Evolutionary conservation across 441 rosid genomes (phyloP).

Genomic region (Eruca vesicaria): DNA sequence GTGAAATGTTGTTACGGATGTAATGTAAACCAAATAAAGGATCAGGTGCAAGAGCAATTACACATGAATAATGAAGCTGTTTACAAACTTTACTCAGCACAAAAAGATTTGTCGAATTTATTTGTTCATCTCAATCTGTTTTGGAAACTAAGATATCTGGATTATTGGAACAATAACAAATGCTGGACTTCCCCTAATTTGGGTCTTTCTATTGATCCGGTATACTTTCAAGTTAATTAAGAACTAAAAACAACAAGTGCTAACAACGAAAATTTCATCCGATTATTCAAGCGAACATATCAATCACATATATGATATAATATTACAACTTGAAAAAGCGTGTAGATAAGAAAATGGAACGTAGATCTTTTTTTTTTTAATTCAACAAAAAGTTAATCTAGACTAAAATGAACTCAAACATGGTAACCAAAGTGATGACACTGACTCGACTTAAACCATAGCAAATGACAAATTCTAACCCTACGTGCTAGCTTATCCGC

Average conservation of each 20-base stretch:
- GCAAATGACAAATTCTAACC: no score
- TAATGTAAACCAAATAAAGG: background rate
- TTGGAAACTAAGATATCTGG: background rate
- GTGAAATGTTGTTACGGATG: slow-evolving; percentile 8
- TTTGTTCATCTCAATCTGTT: background rate
- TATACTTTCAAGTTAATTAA: no score
- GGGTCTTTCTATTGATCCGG: no score
- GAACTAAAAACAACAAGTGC: background rate
- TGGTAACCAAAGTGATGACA: no score
- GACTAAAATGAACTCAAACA: no score
- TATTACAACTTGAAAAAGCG: background rate
- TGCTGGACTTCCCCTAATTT: background rate
- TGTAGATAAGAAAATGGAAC: background rate
- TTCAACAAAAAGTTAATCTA: no score
- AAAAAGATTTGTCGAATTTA: background rate
- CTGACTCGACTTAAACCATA: no score
- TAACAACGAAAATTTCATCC: background rate
- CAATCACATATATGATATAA: background rate
- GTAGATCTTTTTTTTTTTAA: no score
- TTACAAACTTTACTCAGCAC: background rate
- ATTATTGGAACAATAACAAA: background rate
- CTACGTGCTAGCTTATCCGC: no score
- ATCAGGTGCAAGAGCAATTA: background rate
- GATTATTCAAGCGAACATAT: background rate
- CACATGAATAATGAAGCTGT: background rate